Conservation (phyloP, 2,329 filamentous ascomycete species). For the Tolypocladium album region DNA sequence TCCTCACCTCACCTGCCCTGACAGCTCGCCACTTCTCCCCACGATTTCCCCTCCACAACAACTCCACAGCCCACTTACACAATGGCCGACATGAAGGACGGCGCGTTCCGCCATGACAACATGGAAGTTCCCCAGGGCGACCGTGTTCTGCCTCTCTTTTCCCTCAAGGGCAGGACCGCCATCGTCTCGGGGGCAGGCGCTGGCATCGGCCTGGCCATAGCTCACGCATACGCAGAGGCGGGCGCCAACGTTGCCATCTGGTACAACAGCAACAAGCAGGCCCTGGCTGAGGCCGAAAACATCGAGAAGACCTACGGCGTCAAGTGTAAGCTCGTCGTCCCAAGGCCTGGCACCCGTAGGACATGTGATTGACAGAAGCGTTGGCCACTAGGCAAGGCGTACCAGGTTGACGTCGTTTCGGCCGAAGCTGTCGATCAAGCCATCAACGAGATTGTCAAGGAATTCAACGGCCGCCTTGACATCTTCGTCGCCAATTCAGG, state of each 20-base stretch:
- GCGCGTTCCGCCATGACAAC: slow-evolving; percentile 47
- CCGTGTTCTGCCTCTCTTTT: slow-evolving; percentile 55
- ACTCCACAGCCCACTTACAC: neutral
- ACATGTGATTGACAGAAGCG: neutral
- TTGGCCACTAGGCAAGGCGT: slow-evolving; percentile 17
- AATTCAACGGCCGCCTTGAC: slow-evolving; percentile 67
- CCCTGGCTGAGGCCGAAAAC: slow-evolving; percentile 47
- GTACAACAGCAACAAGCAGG: slow-evolving; percentile 61
- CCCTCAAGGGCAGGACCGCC: slow-evolving; percentile 57
- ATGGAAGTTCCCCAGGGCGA: slow-evolving; percentile 34
- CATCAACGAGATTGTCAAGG: slow-evolving; percentile 42
- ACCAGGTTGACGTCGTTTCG: slow-evolving; percentile 49
- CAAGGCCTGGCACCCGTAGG: neutral
- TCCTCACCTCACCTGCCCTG: neutral
- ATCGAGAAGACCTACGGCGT: slow-evolving; percentile 58
- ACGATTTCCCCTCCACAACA: neutral
- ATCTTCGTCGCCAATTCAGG: slow-evolving; percentile 73
- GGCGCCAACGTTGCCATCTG: slow-evolving; percentile 63
- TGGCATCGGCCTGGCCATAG: slow-evolving; percentile 57
- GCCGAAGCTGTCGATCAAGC: slow-evolving; percentile 39
- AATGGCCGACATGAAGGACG: slow-evolving; percentile 32
- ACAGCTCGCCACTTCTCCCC: neutral
- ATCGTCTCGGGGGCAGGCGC: slow-evolving; percentile 58
- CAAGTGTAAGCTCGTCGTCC: slow-evolving; percentile 39
- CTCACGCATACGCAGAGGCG: slow-evolving; percentile 55